Conservation (phyloP, 164 flowering plant species). For the Paratinospora sagittata region DNA sequence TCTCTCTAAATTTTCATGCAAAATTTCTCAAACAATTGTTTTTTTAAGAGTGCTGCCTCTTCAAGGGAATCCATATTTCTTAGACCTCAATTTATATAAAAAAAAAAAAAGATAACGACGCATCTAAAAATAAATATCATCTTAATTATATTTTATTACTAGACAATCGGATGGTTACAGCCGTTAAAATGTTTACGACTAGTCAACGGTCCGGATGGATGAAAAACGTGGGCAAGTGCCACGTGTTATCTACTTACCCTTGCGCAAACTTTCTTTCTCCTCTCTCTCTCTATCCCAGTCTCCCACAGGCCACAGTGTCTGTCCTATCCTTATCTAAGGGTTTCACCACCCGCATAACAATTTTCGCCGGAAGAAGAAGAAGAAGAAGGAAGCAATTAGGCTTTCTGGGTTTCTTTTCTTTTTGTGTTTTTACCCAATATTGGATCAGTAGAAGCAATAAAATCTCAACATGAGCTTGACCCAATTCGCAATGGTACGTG, state of each 20-base stretch:
- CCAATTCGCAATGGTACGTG: slow-evolving; percentile 8
- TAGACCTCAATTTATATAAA: no score
- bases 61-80: no score
- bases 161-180: background rate
- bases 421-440: no score
- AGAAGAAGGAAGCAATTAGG: background rate
- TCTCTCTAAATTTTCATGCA: no score
- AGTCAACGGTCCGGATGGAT: background rate
- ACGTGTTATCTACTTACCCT: background rate
- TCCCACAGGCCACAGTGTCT: background rate
- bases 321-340: background rate
- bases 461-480: background rate
- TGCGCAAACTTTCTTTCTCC: background rate
- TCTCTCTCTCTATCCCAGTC: background rate
- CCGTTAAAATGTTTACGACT: background rate
- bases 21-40: no score
- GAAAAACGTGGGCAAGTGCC: background rate
- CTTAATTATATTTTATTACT: no score
- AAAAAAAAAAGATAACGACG: no score
- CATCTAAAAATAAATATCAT: no score
- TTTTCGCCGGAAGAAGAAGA: background rate
- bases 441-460: background rate
- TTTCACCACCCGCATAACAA: background rate
- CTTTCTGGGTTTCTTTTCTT: background rate
- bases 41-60: no score